Percentiles rank a stretch among this genome's conserved stretches.
Conservation (phyloP, 495 filamentous ascomycete genomes). For the Lasiosphaeria hispida region DNA sequence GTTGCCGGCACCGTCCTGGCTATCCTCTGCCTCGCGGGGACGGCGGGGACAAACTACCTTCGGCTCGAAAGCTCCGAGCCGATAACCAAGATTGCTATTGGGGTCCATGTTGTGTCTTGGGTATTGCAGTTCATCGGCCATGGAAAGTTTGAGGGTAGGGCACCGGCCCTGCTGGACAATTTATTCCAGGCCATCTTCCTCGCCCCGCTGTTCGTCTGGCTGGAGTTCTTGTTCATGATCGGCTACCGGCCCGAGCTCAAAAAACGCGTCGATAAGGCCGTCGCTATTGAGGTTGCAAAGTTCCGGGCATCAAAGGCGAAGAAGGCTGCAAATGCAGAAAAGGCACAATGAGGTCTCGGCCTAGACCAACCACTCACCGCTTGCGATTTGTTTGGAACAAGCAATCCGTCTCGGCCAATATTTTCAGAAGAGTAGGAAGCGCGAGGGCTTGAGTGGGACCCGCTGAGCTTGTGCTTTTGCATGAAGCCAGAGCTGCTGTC, state of each 20-base stretch:
- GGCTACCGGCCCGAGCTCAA: constrained; percentile 89
- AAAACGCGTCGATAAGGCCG: constrained; percentile 69
- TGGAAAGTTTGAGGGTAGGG: constrained; percentile 81
- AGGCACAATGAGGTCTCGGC: constrained; percentile 8
- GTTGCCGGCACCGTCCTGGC: constrained; percentile 76
- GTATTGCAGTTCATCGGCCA: constrained; percentile 88
- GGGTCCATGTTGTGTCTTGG: constrained; percentile 73
- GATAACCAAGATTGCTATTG: constrained; percentile 69
- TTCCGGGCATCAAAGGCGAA: constrained; percentile 45
- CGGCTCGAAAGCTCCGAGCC: constrained; percentile 60
- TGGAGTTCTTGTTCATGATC: constrained; percentile 86
- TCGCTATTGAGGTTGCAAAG: constrained; percentile 66
- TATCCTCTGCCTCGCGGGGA: constrained; percentile 67
- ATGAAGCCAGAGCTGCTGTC: too few species aligned
- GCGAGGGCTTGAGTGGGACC: too few species aligned
- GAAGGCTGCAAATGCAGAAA: constrained; percentile 13
- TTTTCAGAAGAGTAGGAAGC: too few species aligned
- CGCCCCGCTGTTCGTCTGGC: constrained; percentile 98
- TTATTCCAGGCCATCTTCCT: constrained; percentile 85
- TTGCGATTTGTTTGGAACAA: too few species aligned
- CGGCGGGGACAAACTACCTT: constrained; percentile 74
- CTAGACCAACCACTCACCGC: too few species aligned
- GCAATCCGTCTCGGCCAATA: too few species aligned
- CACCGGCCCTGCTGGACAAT: constrained; percentile 88
- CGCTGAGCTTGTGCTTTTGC: too few species aligned